phyloP scores from a whole-genome alignment of 345 rosid species.

The Punica granatum region DNA sequence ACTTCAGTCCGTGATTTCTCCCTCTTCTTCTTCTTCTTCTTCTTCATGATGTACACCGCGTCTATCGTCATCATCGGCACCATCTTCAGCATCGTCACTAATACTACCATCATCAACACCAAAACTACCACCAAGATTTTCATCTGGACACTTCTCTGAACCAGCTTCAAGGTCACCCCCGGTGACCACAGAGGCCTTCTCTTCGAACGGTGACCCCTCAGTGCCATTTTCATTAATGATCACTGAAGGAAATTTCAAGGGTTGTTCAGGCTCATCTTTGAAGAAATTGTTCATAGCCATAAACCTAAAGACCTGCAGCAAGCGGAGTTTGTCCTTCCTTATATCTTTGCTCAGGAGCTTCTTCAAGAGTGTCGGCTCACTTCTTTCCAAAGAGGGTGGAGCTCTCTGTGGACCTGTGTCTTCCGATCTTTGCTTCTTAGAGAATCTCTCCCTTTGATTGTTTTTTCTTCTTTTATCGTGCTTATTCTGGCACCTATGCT shows the following conservation, averaged over 20 bases:
- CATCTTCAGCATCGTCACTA: slow-evolving; percentile 3
- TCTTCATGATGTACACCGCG: neutral
- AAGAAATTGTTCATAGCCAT: slow-evolving; percentile 65
- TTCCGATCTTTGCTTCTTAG: slow-evolving; percentile 16
- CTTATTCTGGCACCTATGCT: slow-evolving; percentile 32
- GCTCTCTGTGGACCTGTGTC: slow-evolving; percentile 23
- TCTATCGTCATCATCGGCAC: neutral
- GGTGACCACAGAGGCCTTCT: slow-evolving; percentile 12
- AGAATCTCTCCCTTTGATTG: slow-evolving; percentile 22
- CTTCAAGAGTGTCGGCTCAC: slow-evolving; percentile 61
- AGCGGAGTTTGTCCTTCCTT: slow-evolving; percentile 47
- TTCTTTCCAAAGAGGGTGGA: slow-evolving; percentile 22
- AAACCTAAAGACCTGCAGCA: slow-evolving; percentile 73
- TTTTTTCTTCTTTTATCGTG: slow-evolving; percentile 39
- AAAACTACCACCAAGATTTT: slow-evolving; percentile 1
- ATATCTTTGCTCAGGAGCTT: slow-evolving; percentile 72
- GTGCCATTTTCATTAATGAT: slow-evolving; percentile 38
- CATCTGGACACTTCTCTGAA: slow-evolving; percentile 6
- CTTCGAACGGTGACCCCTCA: slow-evolving; percentile 22
- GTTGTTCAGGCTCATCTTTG: slow-evolving; percentile 51
- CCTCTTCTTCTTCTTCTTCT: slow-evolving; percentile 33
- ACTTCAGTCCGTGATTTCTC: slow-evolving; percentile 45
- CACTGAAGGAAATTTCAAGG: slow-evolving; percentile 52
- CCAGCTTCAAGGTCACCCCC: slow-evolving; percentile 14
- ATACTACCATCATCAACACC: slow-evolving; percentile 11